Percentiles rank a stretch among this genome's conserved stretches.
phyloP scores from a whole-genome alignment of 306 rosid species.

The Albizia julibrissin region DNA sequence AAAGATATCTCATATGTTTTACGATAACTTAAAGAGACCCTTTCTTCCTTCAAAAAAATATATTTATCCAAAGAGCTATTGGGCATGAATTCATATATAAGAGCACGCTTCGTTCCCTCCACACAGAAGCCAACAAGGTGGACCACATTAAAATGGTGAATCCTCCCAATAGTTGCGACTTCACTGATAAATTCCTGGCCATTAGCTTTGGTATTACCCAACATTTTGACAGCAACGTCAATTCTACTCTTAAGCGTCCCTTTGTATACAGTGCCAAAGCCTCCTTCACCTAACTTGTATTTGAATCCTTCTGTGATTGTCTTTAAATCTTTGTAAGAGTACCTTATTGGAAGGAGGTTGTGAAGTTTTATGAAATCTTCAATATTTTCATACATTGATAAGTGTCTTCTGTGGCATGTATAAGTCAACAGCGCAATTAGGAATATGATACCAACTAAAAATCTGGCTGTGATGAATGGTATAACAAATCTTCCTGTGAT shows the following conservation, averaged over 20 bases:
- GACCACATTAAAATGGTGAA: not conserved
- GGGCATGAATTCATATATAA: not conserved
- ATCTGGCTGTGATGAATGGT: not conserved
- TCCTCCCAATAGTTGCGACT: not conserved
- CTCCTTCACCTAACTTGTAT: not conserved
- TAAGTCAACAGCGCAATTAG: not conserved
- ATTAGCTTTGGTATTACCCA: not conserved
- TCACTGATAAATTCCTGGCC: not conserved
- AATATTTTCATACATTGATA: not conserved
- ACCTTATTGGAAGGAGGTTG: no score
- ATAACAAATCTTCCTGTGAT: not conserved
- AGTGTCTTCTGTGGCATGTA: not conserved
- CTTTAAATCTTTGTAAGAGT: no score
- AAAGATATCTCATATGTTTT: not conserved
- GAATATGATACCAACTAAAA: not conserved
- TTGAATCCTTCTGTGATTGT: no score
- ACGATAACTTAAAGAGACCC: not conserved
- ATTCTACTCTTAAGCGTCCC: not conserved
- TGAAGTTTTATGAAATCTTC: no score
- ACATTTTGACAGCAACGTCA: not conserved
- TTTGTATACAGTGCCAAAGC: not conserved
- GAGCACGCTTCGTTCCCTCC: not conserved
- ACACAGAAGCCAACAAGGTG: not conserved
- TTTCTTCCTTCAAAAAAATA: not conserved
- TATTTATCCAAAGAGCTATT: not conserved